Conservation (phyloP, 345 rosid genomes). For the Citrus inodora region DNA sequence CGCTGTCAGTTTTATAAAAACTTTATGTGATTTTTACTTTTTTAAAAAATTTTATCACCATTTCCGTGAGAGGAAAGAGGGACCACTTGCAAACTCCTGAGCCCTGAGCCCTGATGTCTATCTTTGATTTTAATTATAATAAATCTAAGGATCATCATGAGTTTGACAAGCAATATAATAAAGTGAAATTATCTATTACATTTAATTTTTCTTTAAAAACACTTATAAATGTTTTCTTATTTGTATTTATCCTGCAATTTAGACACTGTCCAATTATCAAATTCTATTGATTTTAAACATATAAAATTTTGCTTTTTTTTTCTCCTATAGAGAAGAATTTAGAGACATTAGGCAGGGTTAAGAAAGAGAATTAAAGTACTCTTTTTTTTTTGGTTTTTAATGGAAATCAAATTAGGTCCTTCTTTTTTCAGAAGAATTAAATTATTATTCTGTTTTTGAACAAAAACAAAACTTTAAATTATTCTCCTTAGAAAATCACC, state of each 20-base stretch:
- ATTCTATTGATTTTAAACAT: background rate
- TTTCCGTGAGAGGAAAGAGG: constrained; percentile 17
- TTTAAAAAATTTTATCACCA: background rate
- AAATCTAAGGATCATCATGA: background rate
- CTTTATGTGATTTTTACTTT: background rate
- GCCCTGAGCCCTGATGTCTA: too few species aligned
- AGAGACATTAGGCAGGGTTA: background rate
- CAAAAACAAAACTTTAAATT: too few species aligned
- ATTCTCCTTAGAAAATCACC: background rate
- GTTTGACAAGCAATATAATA: too few species aligned
- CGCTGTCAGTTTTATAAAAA: background rate
- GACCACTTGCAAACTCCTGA: too few species aligned
- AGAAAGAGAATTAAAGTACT: background rate
- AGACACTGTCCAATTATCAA: rapidly evolving
- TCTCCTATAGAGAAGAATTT: background rate
- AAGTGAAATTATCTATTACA: too few species aligned
- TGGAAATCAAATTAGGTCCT: too few species aligned
- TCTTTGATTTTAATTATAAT: background rate
- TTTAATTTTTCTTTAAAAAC: too few species aligned
- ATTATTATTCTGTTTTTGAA: too few species aligned
- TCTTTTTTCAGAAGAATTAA: too few species aligned
- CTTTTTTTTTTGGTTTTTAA: background rate
- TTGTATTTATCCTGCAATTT: too few species aligned
- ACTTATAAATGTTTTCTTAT: too few species aligned
- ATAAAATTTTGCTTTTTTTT: too few species aligned